A percentile compares a stretch with the other conserved stretches of the same genome.
Evolutionary conservation across 1,284 basidiomycete species (phyloP).

Genomic region (Ganoderma lucidum): DNA sequence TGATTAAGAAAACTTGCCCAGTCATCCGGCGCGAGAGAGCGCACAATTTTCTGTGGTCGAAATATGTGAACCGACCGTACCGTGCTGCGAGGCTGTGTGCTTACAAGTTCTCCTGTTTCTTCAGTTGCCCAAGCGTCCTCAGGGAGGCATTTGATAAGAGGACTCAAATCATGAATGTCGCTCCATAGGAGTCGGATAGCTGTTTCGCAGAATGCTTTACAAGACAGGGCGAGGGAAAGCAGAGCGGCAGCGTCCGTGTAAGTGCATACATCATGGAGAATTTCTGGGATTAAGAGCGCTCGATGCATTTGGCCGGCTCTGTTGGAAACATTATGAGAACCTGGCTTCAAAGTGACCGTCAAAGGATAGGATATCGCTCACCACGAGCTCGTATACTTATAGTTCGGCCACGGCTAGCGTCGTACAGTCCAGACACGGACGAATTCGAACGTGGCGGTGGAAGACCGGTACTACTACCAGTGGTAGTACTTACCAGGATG

Average conservation of each 20-base stretch:
- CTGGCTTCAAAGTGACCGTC: too few species aligned
- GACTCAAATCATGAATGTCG: background rate
- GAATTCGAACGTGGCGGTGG: too few species aligned
- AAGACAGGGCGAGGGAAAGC: background rate
- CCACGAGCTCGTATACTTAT: too few species aligned
- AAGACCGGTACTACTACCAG: too few species aligned
- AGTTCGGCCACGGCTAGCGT: too few species aligned
- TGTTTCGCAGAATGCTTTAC: background rate
- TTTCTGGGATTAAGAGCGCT: background rate
- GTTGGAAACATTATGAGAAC: background rate
- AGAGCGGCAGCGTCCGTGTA: background rate
- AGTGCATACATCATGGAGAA: background rate
- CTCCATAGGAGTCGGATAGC: background rate
- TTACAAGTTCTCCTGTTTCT: background rate
- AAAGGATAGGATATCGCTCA: too few species aligned
- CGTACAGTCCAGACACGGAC: too few species aligned
- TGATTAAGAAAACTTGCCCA: background rate
- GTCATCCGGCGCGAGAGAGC: background rate
- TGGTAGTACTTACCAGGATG: too few species aligned
- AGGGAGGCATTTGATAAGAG: background rate
- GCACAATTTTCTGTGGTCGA: background rate
- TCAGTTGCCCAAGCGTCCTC: conserved; percentile 3
- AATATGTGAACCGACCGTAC: background rate
- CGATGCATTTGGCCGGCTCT: background rate
- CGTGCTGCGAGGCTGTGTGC: background rate